Evolutionary conservation across 1,284 basidiomycete species (phyloP), one percentile per base, ranked within the genome.

Genomic region (Lignosus rhinocerotis): DNA sequence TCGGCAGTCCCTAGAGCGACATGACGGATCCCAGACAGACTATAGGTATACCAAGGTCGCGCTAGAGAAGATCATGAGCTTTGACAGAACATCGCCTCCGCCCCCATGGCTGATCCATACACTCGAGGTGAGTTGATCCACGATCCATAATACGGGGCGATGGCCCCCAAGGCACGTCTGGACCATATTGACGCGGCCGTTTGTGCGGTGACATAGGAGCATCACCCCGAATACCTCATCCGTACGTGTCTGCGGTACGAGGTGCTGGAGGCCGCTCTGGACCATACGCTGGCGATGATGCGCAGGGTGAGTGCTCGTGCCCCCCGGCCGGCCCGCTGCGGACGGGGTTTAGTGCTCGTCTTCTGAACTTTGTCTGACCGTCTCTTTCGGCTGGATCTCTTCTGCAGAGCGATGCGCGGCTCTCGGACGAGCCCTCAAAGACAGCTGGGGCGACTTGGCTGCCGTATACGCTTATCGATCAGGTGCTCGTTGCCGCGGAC

Each of bases 401-500:
- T 45, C 43, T 64, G 30, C 65, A 91, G 88, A 80, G 82, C 31
- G 84, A 89, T 60, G 71, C 80, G 56, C 79, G 80, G 31, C 76
- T 89, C 41, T 79, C 82, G 51, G 81, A 81, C 59, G 76, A 84
- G 52, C 76, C 80, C 12, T 76, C 77, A n/a, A 83, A 78, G 68
- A 80, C 81, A 54, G 80, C 88, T 2, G 80, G 80, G 38, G 72
- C 80, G 41, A 88, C 89, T 0, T 93, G 90, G 84, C 76, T 94
- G 31, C 93, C 94, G 4, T 96, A 95, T 70, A 86, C 85, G 59
- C 80, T 96, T 53, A 83, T 96, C 64, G 94, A 96, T 73, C 88
- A 95, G 70, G 87, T 97, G 16, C 75, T 96, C 16, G 80, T 81
- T 17, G 86, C 89, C 12, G 84, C 87, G 1, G 78, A 80, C 48